A percentile compares a stretch with the other conserved stretches of the same genome.
Evolutionary conservation across 2,329 filamentous ascomycete genomes (phyloP).

Genomic region (Fusarium devonianum): DNA sequence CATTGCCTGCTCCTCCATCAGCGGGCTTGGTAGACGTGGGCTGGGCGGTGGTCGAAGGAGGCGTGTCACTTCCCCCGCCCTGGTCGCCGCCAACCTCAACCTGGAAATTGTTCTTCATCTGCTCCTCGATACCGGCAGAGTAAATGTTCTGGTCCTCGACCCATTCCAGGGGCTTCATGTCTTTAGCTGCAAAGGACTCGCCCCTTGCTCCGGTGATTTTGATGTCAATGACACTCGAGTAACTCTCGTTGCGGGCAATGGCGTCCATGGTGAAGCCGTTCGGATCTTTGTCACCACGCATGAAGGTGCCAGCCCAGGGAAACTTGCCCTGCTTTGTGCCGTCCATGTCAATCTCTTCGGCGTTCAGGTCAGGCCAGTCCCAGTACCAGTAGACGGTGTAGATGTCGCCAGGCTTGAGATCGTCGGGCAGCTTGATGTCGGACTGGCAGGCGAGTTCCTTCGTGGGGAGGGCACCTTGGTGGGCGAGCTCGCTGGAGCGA

Average conservation of each 20-base stretch:
- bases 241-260: constrained; percentile 51
- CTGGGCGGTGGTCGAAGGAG: constrained; percentile 27
- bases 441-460: constrained; percentile 80
- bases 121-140: constrained; percentile 53
- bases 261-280: constrained; percentile 47
- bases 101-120: constrained; percentile 56
- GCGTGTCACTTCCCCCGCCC: constrained; percentile 29
- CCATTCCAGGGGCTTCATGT: constrained; percentile 42
- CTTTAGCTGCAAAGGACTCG: constrained; percentile 34
- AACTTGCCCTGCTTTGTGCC: constrained; percentile 51
- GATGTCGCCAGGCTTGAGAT: constrained; percentile 66
- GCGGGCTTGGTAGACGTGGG: constrained; percentile 21
- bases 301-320: constrained; percentile 52
- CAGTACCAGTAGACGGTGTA: constrained; percentile 96
- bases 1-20: constrained; percentile 19
- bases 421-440: constrained; percentile 76
- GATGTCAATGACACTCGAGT: constrained; percentile 52
- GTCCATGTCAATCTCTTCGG: constrained; percentile 50
- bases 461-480: constrained; percentile 60
- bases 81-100: constrained; percentile 48
- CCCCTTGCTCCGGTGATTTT: constrained; percentile 44
- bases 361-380: constrained; percentile 79
- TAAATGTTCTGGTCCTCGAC: constrained; percentile 50
- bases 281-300: constrained; percentile 49
- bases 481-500: constrained; percentile 65